Evolutionary conservation across 1,139 yeast species (phyloP), one percentile per base, ranked within the genome.

Genomic region (Pichiaceae sp.): DNA sequence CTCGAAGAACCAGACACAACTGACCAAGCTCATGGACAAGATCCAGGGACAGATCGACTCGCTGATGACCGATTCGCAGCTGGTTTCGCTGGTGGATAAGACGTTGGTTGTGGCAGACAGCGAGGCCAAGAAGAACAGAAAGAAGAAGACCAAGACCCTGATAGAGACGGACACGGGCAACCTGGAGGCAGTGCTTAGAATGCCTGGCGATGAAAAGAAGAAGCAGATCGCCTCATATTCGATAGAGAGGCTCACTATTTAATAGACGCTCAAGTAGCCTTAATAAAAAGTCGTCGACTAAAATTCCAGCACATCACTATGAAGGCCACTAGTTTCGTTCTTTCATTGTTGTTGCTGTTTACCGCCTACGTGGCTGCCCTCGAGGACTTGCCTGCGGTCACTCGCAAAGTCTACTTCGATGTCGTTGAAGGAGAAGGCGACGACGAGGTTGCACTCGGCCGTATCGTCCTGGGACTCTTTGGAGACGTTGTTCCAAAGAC

Each of bases 341-440:
- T n/a, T n/a, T n/a, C n/a, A n/a, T n/a, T n/a, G n/a, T n/a, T 18
- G 6, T 8, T 9, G 24, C 9, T 30, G 15, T 12, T 19, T 7
- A 24, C 15, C 24, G 11, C 16, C 8, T 17, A 9, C 24, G 11
- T 5, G 12, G 15, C 8, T 24, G 21, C 17, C 7, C 23, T 27
- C 12, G 15, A 31, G 8, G 35, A 33, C 5, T 70, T 72, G 49
- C 83, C 85, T 31, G 70, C 68, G 34, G 58, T 81, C 55, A 81
- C 91, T 48, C 67, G 73, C 60, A 80, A 78, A 62, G 96, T 91
- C 26, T 91, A 66, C 64, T 86, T 91, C 51, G 97, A 91, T 55
- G 69, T 91, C 46, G 72, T 79, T 43, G 87, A 84, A 55, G 95
- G 85, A 43, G 95, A 82, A 38, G 49, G 49, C n/a, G 42, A 42